These are phyloP conservation scores for Trypanosomatidae sp. DNA, from an alignment of 208 protist species.

Conservation along the genomic window DNA sequence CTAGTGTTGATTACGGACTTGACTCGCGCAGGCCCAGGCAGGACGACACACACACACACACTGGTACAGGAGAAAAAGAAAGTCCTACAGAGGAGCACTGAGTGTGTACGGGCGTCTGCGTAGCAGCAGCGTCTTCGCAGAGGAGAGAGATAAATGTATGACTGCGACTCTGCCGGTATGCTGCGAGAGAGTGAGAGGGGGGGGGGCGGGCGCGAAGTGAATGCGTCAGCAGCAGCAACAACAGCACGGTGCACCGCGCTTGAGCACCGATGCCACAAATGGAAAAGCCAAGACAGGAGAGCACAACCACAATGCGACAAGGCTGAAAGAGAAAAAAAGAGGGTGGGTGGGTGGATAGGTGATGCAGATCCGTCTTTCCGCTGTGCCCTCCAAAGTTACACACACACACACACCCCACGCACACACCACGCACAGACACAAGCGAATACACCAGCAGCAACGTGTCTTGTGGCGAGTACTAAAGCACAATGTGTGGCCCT, in stretches of 20 bases:
- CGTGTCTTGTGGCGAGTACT: background rate
- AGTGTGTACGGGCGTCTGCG: background rate
- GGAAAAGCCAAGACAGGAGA: too few species aligned
- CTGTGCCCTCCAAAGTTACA: background rate
- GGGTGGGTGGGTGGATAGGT: too few species aligned
- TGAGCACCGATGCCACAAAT: too few species aligned
- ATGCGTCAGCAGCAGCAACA: background rate
- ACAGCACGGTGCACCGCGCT: too few species aligned
- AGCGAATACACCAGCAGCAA: background rate
- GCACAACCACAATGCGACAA: background rate
- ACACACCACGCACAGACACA: background rate
- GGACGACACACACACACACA: slow-evolving; percentile 10
- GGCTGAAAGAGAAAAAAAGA: background rate
- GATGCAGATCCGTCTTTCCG: background rate
- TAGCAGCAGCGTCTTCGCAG: background rate
- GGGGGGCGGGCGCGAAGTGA: background rate
- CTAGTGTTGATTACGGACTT: too few species aligned
- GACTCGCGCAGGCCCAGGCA: background rate
- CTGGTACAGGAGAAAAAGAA: slow-evolving; percentile 3
- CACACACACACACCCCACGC: background rate
- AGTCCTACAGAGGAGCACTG: background rate
- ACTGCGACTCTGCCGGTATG: background rate
- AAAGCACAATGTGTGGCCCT: background rate
- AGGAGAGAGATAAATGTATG: background rate
- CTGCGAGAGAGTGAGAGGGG: background rate